Evolutionary conservation across 2,329 filamentous ascomycete species (phyloP).

Genomic region (Neoarthrinium moseri): DNA sequence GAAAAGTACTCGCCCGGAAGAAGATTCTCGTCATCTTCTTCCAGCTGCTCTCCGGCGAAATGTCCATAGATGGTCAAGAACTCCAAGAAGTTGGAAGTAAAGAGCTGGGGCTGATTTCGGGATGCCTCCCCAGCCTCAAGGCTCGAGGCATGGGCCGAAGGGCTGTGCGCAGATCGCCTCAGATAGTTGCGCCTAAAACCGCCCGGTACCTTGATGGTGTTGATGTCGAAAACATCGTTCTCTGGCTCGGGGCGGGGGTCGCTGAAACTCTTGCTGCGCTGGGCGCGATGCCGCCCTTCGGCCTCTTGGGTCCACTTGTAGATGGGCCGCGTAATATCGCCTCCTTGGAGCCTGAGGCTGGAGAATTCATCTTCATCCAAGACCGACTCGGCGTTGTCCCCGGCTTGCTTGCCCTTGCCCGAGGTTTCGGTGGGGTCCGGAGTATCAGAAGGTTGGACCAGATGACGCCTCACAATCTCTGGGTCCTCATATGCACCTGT

Average conservation of each 20-base stretch:
- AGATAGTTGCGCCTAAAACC: slow-evolving; percentile 92
- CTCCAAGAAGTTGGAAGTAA: slow-evolving; percentile 93
- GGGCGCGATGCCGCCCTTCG: slow-evolving; percentile 65
- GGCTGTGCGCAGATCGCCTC: slow-evolving; percentile 69
- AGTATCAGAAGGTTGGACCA: slow-evolving; percentile 67
- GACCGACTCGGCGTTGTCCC: slow-evolving; percentile 32
- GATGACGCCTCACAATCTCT: slow-evolving; percentile 85
- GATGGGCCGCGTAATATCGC: slow-evolving; percentile 90
- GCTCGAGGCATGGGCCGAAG: slow-evolving; percentile 41
- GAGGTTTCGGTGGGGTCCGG: slow-evolving; percentile 42
- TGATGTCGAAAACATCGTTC: slow-evolving; percentile 79
- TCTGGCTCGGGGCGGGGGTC: slow-evolving; percentile 75
- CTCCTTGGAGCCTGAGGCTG: slow-evolving; percentile 87
- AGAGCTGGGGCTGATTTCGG: slow-evolving; percentile 57
- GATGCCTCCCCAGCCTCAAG: slow-evolving; percentile 33
- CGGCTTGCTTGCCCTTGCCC: slow-evolving; percentile 53
- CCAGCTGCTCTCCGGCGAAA: slow-evolving; percentile 94
- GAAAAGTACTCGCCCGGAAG: slow-evolving; percentile 89
- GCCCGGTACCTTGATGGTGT: slow-evolving; percentile 87
- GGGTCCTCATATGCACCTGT: slow-evolving; percentile 77
- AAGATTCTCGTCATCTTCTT: slow-evolving; percentile 91
- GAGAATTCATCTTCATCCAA: slow-evolving; percentile 81
- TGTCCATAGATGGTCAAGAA: slow-evolving; percentile 95
- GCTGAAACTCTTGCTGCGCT: slow-evolving; percentile 87
- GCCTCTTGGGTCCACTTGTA: slow-evolving; percentile 96